Percentiles rank a stretch among this genome's conserved stretches.
Evolutionary conservation across 306 rosid species (phyloP).

Genomic region (Glycine latifolia): DNA sequence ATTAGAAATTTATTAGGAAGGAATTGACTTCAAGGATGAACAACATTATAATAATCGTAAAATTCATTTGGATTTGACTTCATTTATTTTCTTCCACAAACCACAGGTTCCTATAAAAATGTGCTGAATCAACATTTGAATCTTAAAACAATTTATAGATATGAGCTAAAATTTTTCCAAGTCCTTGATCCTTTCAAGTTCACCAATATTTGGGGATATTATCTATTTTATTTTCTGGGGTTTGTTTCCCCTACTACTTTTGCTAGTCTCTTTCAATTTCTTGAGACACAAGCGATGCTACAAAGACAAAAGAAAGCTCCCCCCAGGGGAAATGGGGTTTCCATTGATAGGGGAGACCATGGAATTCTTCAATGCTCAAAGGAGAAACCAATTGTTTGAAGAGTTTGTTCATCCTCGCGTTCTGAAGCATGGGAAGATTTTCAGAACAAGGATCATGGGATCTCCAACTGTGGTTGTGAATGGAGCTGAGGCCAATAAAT

Average conservation of each 20-base stretch:
- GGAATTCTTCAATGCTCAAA: conserved; percentile 77
- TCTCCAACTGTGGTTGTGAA: conserved; percentile 80
- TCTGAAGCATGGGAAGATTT: conserved; percentile 63
- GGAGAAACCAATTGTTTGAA: conserved; percentile 63
- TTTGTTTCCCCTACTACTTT: conserved; percentile 48
- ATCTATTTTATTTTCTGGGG: conserved; percentile 41
- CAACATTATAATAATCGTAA: conserved; percentile 42
- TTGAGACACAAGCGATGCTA: conserved; percentile 49
- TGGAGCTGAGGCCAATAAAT: conserved; percentile 80
- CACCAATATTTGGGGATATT: conserved; percentile 51
- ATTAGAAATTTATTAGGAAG: conserved; percentile 21
- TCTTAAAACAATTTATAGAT: conserved; percentile 34
- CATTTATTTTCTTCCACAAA: conserved; percentile 30
- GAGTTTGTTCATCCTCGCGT: conserved; percentile 67
- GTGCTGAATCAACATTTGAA: conserved; percentile 3
- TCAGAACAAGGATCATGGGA: conserved; percentile 87
- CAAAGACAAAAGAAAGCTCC: conserved; percentile 52
- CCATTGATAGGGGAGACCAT: conserved; percentile 90
- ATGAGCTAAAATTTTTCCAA: conserved; percentile 7
- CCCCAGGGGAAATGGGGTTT: conserved; percentile 81
- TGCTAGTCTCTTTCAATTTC: conserved; percentile 44
- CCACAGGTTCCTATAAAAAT: conserved; percentile 50
- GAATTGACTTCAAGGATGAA: conserved; percentile 49
- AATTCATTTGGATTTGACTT: conserved; percentile 43
- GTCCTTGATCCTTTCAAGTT: conserved; percentile 37